phyloP scores from a whole-genome alignment of 345 rosid genomes.

The Ceriops decandra region DNA sequence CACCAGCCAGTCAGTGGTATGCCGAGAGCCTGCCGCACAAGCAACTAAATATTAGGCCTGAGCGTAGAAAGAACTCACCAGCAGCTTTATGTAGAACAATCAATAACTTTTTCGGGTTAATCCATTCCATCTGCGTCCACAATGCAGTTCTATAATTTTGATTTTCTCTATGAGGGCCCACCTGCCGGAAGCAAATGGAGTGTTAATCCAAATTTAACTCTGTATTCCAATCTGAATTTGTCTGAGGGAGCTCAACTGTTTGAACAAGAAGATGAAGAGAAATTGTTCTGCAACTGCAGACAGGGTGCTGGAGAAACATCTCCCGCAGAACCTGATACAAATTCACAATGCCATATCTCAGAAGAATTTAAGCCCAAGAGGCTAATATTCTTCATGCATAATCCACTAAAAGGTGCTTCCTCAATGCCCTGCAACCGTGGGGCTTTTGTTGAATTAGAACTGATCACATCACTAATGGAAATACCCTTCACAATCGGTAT shows the following conservation, averaged over 20 bases:
- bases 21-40: background rate
- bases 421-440: constrained; percentile 68
- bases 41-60: constrained; percentile 3
- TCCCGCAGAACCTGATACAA: constrained; percentile 60
- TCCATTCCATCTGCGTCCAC: background rate
- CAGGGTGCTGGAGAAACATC: constrained; percentile 64
- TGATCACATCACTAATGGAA: constrained; percentile 51
- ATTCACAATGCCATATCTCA: constrained; percentile 75
- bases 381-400: constrained; percentile 76
- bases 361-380: constrained; percentile 45
- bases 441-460: constrained; percentile 74
- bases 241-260: constrained; percentile 16
- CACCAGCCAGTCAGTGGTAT: background rate
- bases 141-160: background rate
- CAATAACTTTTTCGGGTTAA: background rate
- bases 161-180: background rate
- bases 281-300: constrained; percentile 52
- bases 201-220: background rate
- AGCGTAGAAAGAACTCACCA: background rate
- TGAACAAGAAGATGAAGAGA: constrained; percentile 40
- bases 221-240: background rate
- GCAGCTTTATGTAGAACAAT: background rate
- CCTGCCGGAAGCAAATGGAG: background rate
- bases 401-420: constrained; percentile 53
- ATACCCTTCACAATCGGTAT: constrained; percentile 70